These are phyloP conservation scores for Trichoderma semiorbis DNA, from an alignment of 2,329 filamentous ascomycete species.

Conservation along the genomic window DNA sequence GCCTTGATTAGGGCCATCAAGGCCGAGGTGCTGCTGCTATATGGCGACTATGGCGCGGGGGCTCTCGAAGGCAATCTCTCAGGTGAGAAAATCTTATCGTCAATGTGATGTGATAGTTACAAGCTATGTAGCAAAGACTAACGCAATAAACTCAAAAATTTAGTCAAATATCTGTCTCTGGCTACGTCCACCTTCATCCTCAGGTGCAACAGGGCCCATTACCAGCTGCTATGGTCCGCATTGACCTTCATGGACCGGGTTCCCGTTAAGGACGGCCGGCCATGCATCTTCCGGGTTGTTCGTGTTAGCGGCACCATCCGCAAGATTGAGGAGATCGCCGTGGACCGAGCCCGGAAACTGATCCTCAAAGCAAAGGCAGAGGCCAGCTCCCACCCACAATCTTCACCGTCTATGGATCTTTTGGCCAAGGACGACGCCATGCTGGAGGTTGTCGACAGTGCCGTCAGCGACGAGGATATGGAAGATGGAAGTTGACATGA, in stretches of 20 bases:
- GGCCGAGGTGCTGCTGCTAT: constrained; percentile 66
- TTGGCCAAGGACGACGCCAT: constrained; percentile 35
- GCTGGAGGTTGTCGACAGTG: constrained; percentile 44
- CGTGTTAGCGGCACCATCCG: constrained; percentile 89
- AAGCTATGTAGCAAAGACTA: background rate
- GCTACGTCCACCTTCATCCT: constrained; percentile 96
- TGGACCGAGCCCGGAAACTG: constrained; percentile 69
- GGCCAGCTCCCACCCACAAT: constrained; percentile 19
- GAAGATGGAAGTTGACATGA: constrained; percentile 42
- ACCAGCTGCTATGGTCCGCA: constrained; percentile 85
- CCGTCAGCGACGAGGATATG: constrained; percentile 41
- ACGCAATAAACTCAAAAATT: background rate
- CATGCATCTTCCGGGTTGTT: constrained; percentile 79
- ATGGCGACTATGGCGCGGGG: constrained; percentile 86
- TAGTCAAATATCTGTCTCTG: constrained; percentile 88
- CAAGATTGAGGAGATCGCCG: constrained; percentile 86
- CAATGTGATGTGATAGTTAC: background rate
- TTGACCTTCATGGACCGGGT: constrained; percentile 75
- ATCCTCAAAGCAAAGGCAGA: constrained; percentile 62
- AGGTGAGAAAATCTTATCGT: constrained; percentile 44
- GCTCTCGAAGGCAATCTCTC: constrained; percentile 65
- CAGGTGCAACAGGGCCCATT: constrained; percentile 75
- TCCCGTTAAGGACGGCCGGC: constrained; percentile 55
- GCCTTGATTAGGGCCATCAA: constrained; percentile 67
- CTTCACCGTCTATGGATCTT: constrained; percentile 21